A percentile compares a stretch with the other conserved stretches of the same genome.
Evolutionary conservation across 2,329 filamentous ascomycete species (phyloP).

Genomic region (Pseudogymnoascus sp.): DNA sequence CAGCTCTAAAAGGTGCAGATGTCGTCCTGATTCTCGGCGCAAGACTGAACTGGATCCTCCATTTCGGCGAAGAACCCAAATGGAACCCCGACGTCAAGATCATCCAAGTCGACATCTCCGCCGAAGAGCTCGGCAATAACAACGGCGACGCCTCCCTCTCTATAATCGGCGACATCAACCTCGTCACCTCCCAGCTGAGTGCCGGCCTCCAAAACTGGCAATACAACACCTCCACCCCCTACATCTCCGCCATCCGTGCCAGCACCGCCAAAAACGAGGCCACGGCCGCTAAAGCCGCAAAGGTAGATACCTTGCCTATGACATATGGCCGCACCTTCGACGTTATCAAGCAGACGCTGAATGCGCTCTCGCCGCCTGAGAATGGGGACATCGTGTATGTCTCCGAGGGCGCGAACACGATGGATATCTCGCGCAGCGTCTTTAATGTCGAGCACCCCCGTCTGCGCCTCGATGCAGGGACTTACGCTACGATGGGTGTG

Average conservation of each 20-base stretch:
- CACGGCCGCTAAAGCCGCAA: constrained; percentile 36
- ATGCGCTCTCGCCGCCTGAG: constrained; percentile 36
- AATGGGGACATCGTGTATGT: constrained; percentile 45
- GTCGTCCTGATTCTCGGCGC: constrained; percentile 47
- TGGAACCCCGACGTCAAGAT: constrained; percentile 43
- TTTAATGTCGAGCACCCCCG: constrained; percentile 47
- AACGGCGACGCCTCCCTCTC: constrained; percentile 39
- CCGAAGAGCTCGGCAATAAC: constrained; percentile 47
- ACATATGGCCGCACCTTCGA: constrained; percentile 44
- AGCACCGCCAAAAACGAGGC: constrained; percentile 40
- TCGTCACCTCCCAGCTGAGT: constrained; percentile 40
- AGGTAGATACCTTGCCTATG: constrained; percentile 35
- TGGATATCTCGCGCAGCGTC: constrained; percentile 50
- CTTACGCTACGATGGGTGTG: constrained; percentile 52
- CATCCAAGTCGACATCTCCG: constrained; percentile 47
- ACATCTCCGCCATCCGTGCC: constrained; percentile 28
- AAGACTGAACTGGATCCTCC: constrained; percentile 50
- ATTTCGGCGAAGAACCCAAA: constrained; percentile 47
- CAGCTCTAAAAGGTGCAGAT: constrained; percentile 45
- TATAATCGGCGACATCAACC: constrained; percentile 43
- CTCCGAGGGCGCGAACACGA: constrained; percentile 52
- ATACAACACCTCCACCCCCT: constrained; percentile 33
- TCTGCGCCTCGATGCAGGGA: constrained; percentile 48
- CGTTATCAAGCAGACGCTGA: constrained; percentile 42
- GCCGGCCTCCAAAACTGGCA: constrained; percentile 36